Evolutionary conservation across 2,329 filamentous ascomycete genomes (phyloP).

Genomic region (Thielaviopsis punctulata): DNA sequence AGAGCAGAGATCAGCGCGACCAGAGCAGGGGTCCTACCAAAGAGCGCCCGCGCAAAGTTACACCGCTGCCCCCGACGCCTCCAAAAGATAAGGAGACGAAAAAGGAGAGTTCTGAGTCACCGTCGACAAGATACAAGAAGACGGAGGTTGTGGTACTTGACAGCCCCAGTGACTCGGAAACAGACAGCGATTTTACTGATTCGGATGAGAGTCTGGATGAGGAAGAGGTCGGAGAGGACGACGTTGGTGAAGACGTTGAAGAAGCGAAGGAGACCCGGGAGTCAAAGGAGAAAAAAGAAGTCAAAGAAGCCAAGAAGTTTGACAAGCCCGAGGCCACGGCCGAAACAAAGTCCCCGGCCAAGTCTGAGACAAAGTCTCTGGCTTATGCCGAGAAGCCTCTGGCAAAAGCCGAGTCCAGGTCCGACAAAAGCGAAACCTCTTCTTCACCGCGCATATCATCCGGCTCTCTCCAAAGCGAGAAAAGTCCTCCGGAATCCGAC

Average conservation of each 20-base stretch:
- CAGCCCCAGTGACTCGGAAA: background rate
- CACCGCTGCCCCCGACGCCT: background rate
- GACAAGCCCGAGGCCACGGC: background rate
- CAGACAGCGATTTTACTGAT: background rate
- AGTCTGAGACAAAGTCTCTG: background rate
- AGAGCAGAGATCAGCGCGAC: background rate
- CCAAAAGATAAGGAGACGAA: constrained; percentile 3
- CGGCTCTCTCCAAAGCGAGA: background rate
- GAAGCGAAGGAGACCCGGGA: too few species aligned
- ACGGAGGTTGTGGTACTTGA: background rate
- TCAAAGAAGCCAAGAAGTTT: background rate
- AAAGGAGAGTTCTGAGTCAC: background rate
- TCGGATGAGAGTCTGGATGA: background rate
- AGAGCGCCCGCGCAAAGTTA: background rate
- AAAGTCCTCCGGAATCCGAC: too few species aligned
- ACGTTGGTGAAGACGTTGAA: too few species aligned
- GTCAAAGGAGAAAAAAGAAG: background rate
- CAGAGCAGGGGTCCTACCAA: background rate
- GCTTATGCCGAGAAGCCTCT: too few species aligned
- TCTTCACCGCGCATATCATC: background rate
- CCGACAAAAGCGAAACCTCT: too few species aligned
- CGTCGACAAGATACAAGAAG: background rate
- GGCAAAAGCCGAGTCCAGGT: background rate
- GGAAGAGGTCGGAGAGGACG: background rate
- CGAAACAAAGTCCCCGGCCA: background rate